phyloP scores from a whole-genome alignment of 108 stramenopile genomes.

The Skeletonema menzelii region DNA sequence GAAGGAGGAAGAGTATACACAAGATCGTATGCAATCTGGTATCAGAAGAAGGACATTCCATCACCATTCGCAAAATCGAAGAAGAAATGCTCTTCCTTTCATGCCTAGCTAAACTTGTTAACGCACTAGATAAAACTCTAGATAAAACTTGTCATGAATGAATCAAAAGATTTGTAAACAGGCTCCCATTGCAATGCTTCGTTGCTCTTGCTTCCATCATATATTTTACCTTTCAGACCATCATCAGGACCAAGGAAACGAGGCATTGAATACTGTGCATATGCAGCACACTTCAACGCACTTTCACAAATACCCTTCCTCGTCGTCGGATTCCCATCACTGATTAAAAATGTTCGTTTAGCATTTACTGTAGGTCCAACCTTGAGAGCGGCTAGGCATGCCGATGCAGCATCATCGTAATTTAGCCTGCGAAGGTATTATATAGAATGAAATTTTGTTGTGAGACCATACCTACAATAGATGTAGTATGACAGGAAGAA shows the following conservation, averaged over 20 bases:
- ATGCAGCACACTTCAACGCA: constrained; percentile 60
- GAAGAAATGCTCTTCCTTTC: not conserved
- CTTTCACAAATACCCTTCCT: constrained; percentile 80
- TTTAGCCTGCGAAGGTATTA: constrained; percentile 43
- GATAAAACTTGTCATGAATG: constrained; percentile 59
- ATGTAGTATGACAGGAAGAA: not conserved
- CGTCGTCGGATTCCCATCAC: constrained; percentile 83
- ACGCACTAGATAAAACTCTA: too few relatives aligned
- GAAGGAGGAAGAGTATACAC: not conserved
- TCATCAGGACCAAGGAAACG: constrained; percentile 56
- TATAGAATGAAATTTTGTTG: not conserved
- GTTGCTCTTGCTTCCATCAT: constrained; percentile 78
- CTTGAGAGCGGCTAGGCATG: constrained; percentile 66
- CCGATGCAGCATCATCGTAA: constrained; percentile 86
- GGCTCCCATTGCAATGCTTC: constrained; percentile 73
- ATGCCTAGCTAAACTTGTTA: not conserved
- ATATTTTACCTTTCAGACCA: constrained; percentile 70
- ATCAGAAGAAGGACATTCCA: not conserved
- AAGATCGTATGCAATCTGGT: not conserved
- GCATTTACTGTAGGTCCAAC: constrained; percentile 44
- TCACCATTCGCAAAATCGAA: not conserved
- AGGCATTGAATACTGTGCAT: constrained; percentile 59
- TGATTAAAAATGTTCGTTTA: constrained; percentile 70
- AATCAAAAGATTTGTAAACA: constrained; percentile 75
- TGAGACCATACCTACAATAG: not conserved